Conservation (phyloP, 441 rosid species). For the Theobroma grandiflorum region DNA sequence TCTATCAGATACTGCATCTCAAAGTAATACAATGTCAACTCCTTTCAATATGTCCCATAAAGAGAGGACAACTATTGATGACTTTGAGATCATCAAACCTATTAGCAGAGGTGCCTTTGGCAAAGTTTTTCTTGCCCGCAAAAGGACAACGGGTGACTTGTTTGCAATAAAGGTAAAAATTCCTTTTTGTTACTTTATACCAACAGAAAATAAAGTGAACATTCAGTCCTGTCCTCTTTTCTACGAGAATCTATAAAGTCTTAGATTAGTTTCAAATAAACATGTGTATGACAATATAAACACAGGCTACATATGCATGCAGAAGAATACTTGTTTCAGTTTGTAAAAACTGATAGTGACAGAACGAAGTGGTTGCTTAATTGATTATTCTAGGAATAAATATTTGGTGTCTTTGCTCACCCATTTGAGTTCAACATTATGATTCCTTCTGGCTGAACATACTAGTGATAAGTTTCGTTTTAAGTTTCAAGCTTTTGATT, state of each 20-base stretch:
- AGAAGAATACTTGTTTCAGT: constrained; percentile 8
- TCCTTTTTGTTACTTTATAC: not conserved
- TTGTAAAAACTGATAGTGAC: constrained; percentile 18
- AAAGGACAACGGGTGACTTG: constrained; percentile 84
- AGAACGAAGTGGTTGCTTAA: constrained; percentile 7
- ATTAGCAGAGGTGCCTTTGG: constrained; percentile 92
- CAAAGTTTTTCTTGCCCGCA: constrained; percentile 89
- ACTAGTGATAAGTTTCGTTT: not conserved
- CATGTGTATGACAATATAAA: not conserved
- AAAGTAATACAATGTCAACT: constrained; percentile 53
- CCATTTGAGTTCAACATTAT: constrained; percentile 2
- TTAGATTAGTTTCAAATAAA: not conserved
- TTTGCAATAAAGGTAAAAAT: constrained; percentile 83
- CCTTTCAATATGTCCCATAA: constrained; percentile 57
- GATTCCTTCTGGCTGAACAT: not conserved
- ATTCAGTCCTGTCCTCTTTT: constrained; percentile 2
- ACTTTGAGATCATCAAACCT: constrained; percentile 91
- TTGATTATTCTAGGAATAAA: constrained; percentile 18
- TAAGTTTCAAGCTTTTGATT: constrained; percentile 16
- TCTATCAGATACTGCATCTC: constrained; percentile 54
- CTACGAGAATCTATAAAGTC: not conserved
- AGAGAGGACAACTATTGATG: constrained; percentile 83
- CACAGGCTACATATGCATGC: not conserved
- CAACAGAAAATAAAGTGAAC: constrained; percentile 4
- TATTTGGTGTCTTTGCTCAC: not conserved